A percentile compares a stretch with the other conserved stretches of the same genome.
phyloP scores from a whole-genome alignment of 2,329 filamentous ascomycete species.

The Diaporthe capsici region DNA sequence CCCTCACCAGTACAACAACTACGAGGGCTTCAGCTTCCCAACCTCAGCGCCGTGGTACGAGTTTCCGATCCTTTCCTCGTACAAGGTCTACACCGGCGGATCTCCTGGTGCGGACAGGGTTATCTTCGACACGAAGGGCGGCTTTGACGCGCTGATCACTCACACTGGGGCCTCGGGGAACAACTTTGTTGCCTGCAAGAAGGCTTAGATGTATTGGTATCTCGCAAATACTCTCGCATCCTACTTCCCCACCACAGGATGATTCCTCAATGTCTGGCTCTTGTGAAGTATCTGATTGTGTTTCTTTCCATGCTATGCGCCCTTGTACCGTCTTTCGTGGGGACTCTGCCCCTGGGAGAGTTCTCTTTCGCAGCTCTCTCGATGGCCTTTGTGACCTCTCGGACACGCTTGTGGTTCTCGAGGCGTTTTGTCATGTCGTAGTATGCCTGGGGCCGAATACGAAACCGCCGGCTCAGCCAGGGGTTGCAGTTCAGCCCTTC shows the following conservation, averaged over 20 bases:
- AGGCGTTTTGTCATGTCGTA: background rate
- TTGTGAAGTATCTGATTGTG: background rate
- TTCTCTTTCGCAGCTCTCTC: background rate
- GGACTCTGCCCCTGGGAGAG: background rate
- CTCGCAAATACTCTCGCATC: background rate
- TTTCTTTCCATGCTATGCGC: background rate
- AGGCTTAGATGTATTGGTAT: slow-evolving; percentile 27
- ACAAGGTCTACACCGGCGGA: slow-evolving; percentile 59
- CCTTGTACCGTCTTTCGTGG: background rate
- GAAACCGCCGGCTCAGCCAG: slow-evolving; percentile 37
- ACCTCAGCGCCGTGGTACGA: slow-evolving; percentile 57
- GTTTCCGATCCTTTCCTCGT: slow-evolving; percentile 57
- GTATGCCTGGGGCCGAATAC: background rate
- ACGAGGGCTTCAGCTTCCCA: slow-evolving; percentile 59
- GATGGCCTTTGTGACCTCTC: background rate
- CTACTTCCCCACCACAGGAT: no score
- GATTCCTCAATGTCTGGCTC: background rate
- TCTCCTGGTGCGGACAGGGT: slow-evolving; percentile 75
- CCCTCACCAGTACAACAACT: slow-evolving; percentile 60
- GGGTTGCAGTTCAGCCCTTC: slow-evolving; percentile 42
- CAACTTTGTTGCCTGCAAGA: slow-evolving; percentile 71
- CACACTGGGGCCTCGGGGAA: slow-evolving; percentile 76
- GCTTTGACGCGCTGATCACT: slow-evolving; percentile 72
- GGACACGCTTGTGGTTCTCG: background rate
- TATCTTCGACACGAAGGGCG: slow-evolving; percentile 69